Evolutionary conservation across 331 rosid species (phyloP), one percentile per base, ranked within the genome.

Genomic region (Rosa hybrid): DNA sequence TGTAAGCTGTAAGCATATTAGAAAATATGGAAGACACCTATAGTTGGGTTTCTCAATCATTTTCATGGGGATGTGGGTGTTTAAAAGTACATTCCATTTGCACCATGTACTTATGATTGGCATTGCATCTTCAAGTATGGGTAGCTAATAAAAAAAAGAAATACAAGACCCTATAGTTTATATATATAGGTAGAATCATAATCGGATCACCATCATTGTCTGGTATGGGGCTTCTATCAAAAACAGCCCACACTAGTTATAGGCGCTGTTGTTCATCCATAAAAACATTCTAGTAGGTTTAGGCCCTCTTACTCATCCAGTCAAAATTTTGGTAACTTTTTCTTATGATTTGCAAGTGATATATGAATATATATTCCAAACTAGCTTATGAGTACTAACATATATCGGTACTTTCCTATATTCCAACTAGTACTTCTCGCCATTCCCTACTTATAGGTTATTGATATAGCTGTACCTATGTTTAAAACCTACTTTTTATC

Each of bases 71-170:
- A 85, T 85, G 82, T 72, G 81, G 70, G 74, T 27, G 57, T 53
- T 59, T 73, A 18, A 16, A 81, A 83, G 84, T 59, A 85, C 86
- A 80, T 78, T 87, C 83, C 80, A 56, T 85, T 83, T 84, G 76
- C 81, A 63, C 64, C 79, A 67, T 73, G 74, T 65, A 81, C 83
- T 82, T 75, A 48, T 87, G 73, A 74, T 84, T 73, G 77, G 69
- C 51, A 12, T 80, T 20, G 80, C 80, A 49, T 56, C 69, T 69
- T 20, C 81, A 76, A 50, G 76, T 64, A 73, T 77, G 80, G 75
- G 60, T 48, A 65, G 74, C 57, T 45, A 54, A 57, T 56, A 49
- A 56, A 68, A 20, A 34, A 56, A 30, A 27, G 27, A 34, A 42
- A 68, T 14, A 17, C n/a, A 4, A 60, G 48, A 67, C 44, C 71